phyloP scores from a whole-genome alignment of 2,329 filamentous ascomycete genomes.

The Verticillium isaacii region DNA sequence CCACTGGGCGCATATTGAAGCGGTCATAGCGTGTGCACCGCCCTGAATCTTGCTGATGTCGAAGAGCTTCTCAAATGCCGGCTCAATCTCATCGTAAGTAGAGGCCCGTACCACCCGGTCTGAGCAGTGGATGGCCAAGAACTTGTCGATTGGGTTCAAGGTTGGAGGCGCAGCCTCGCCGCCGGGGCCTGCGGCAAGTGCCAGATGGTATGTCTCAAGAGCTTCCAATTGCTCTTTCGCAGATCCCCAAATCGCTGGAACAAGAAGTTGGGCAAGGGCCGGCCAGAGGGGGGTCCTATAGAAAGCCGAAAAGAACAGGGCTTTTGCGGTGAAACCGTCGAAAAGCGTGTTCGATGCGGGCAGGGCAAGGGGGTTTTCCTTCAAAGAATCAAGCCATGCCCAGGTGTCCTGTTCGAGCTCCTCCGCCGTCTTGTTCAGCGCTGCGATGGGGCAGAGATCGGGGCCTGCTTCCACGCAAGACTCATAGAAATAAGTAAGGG shows the following conservation, averaged over 20 bases:
- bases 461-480: conserved; percentile 17
- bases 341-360: no score
- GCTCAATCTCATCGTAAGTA: background rate
- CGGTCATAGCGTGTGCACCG: conserved; percentile 9
- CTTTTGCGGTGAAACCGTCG: no score
- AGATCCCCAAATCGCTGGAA: no score
- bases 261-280: no score
- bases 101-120: background rate
- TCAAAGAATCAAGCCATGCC: no score
- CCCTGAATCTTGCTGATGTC: conserved; percentile 22
- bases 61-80: conserved; percentile 7
- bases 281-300: no score
- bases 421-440: conserved; percentile 19
- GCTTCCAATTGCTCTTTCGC: no score
- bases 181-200: background rate
- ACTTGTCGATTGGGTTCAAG: background rate
- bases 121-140: background rate
- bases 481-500: conserved; percentile 19
- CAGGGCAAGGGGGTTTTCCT: no score
- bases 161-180: background rate
- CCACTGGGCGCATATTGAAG: conserved; percentile 31
- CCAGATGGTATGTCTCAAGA: conserved; percentile 2
- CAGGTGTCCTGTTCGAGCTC: conserved; percentile 26
- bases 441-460: conserved; percentile 21
- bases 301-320: no score